Base-by-base conservation (phyloP, 2,329 filamentous ascomycete genomes). In the Colletotrichum sp. region DNA sequence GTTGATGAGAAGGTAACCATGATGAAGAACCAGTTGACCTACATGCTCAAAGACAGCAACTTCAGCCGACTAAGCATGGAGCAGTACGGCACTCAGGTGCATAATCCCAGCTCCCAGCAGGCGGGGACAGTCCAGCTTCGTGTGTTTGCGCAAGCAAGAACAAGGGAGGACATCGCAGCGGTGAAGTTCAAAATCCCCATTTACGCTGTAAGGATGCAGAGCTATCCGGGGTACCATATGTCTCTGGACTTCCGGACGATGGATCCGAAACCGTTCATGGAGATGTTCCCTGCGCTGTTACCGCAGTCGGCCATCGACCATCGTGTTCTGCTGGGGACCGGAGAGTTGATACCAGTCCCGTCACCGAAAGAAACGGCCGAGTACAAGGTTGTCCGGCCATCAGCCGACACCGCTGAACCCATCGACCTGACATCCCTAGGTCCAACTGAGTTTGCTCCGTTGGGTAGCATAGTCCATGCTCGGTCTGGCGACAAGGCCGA, bases 191-290 rank as follows among this genome's bases (percentile, higher is more conserved):
- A 83, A 34, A 79, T 83, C 0, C 84, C 83, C 0, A 83, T 85
- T 1, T 86, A 86, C 60, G 84, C 85, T 0, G 76, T 86, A 1
- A 78, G 85, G 5, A 87, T 87, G 82, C 85, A 87, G 78, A 85
- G 84, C 34, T 86, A 86, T 69, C 83, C 85, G 0, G 86, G 85
- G 0, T 87, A 87, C 34, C 86, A 87, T 28, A 87, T 87, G 85
- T 85, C 83, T 39, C 81, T 87, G 1, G 85, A 87, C 67, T 87
- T 87, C 65, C 81, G 86, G 5, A 87, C 86, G 5, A 86, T 87
- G 85, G 79, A 81, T 12, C 86, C 86, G 4, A 84, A 84, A 66
- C 81, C 83, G 0, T 88, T 87, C 60, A 86, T 87, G 84, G 85
- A 87, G 75, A 84, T 86, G 62, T 87, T 87, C 69, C 85, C 86